A percentile compares a stretch with the other conserved stretches of the same genome.
These are phyloP conservation scores for Arctium minus DNA, from an alignment of 129 eudicot genomes.

Conservation along the genomic window DNA sequence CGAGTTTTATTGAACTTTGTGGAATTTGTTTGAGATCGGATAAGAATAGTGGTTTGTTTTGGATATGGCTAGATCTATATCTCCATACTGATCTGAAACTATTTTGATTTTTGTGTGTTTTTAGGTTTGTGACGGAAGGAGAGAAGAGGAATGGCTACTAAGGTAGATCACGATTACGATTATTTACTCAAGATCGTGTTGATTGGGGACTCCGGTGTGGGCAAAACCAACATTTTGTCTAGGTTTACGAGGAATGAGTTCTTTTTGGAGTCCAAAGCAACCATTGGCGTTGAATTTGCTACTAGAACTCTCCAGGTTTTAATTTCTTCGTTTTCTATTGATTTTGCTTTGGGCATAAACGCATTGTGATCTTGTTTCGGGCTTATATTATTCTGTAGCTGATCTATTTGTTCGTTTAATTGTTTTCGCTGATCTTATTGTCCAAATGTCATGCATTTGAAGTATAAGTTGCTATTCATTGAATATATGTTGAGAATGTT, in stretches of 20 bases:
- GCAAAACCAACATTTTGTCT: constrained; percentile 33
- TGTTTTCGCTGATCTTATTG: neutral
- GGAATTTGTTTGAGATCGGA: neutral
- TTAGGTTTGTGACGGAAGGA: constrained; percentile 19
- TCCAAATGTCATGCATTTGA: neutral
- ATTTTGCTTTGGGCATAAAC: neutral
- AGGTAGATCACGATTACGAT: constrained; percentile 33
- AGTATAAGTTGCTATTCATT: neutral
- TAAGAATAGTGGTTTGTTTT: neutral
- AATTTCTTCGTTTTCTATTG: neutral
- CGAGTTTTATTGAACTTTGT: neutral
- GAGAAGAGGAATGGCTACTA: constrained; percentile 13
- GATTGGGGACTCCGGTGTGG: constrained; percentile 36
- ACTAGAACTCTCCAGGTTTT: constrained; percentile 38
- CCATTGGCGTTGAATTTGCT: constrained; percentile 40
- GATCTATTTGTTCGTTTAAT: neutral
- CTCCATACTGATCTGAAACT: neutral
- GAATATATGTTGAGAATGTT: neutral
- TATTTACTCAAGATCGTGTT: constrained; percentile 32
- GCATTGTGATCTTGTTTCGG: neutral
- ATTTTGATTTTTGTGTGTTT: neutral
- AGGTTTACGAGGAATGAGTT: constrained; percentile 35
- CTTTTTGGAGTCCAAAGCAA: constrained; percentile 33
- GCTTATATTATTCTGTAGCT: neutral
- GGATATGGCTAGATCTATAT: constrained; percentile 25